These are phyloP conservation scores for Mortierella sp. DNA, from an alignment of 371 early-diverging fungal species.

Conservation along the genomic window DNA sequence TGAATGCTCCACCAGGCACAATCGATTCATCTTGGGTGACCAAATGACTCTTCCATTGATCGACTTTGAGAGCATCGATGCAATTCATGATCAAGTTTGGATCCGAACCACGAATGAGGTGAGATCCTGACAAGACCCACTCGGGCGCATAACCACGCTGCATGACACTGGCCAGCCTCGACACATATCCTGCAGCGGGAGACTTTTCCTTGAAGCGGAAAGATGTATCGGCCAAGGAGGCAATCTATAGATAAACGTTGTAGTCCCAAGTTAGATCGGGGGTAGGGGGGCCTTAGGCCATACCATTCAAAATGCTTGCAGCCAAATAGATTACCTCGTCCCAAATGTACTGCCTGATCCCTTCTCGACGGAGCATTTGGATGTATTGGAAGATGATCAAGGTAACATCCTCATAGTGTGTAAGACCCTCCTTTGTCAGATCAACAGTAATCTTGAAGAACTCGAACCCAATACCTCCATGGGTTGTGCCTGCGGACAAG, in stretches of 20 bases:
- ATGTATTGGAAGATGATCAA: conserved; percentile 89
- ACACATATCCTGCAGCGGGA: conserved; percentile 67
- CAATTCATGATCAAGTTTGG: conserved; percentile 68
- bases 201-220: conserved; percentile 90
- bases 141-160: conserved; percentile 76
- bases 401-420: conserved; percentile 79
- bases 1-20: conserved; percentile 60
- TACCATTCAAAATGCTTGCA: background rate
- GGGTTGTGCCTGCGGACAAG: conserved; percentile 73
- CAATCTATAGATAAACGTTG: conserved; percentile 45
- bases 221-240: conserved; percentile 71
- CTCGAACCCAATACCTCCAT: conserved; percentile 78
- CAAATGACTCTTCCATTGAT: conserved; percentile 65
- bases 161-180: conserved; percentile 69
- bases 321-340: conserved; percentile 64
- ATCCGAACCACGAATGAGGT: conserved; percentile 71
- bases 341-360: conserved; percentile 82
- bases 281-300: background rate
- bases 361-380: conserved; percentile 73
- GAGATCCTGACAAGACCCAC: conserved; percentile 76
- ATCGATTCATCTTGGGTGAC: conserved; percentile 50
- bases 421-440: conserved; percentile 86
- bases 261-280: too few relatives aligned
- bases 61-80: conserved; percentile 69
- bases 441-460: conserved; percentile 85